Conservation (phyloP, 805 yeast genomes). For the Barnettozyma botsteinii region DNA sequence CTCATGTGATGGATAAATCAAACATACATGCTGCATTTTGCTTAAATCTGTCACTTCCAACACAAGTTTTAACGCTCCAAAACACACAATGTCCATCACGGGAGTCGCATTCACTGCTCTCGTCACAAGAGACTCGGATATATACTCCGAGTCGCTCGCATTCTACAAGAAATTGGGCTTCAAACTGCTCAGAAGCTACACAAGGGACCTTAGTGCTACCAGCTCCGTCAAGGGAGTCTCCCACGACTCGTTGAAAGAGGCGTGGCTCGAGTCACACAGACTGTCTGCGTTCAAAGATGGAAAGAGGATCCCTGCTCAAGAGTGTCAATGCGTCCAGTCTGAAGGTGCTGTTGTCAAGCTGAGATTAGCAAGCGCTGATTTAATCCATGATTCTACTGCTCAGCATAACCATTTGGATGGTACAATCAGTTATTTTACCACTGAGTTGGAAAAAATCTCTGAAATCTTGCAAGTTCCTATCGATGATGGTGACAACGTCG, state of each 20-base stretch:
- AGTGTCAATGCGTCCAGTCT: slow-evolving; percentile 32
- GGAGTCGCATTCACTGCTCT: slow-evolving; percentile 57
- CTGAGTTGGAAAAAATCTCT: slow-evolving; percentile 29
- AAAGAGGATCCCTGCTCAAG: slow-evolving; percentile 48
- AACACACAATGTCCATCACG: slow-evolving; percentile 18
- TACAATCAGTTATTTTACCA: slow-evolving; percentile 35
- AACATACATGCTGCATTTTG: neutral
- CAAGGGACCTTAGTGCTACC: slow-evolving; percentile 38
- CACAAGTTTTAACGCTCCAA: neutral
- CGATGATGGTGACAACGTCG: slow-evolving; percentile 13
- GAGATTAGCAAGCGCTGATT: slow-evolving; percentile 29
- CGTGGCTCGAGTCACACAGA: slow-evolving; percentile 71
- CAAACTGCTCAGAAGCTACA: slow-evolving; percentile 50
- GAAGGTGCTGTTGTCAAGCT: slow-evolving; percentile 45
- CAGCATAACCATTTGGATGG: slow-evolving; percentile 31
- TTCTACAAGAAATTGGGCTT: slow-evolving; percentile 63
- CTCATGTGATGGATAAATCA: slow-evolving; percentile 3
- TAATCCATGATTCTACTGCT: slow-evolving; percentile 21
- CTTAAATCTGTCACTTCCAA: neutral
- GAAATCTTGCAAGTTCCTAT: slow-evolving; percentile 16
- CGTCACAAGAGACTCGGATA: slow-evolving; percentile 44
- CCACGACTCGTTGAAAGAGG: slow-evolving; percentile 58
- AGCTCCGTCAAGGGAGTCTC: slow-evolving; percentile 50
- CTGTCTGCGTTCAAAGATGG: slow-evolving; percentile 54
- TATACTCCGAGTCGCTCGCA: slow-evolving; percentile 41